Evolutionary conservation across 805 yeast genomes (phyloP), one percentile per base, ranked within the genome.

Genomic region (Nadsonia fulvescens): DNA sequence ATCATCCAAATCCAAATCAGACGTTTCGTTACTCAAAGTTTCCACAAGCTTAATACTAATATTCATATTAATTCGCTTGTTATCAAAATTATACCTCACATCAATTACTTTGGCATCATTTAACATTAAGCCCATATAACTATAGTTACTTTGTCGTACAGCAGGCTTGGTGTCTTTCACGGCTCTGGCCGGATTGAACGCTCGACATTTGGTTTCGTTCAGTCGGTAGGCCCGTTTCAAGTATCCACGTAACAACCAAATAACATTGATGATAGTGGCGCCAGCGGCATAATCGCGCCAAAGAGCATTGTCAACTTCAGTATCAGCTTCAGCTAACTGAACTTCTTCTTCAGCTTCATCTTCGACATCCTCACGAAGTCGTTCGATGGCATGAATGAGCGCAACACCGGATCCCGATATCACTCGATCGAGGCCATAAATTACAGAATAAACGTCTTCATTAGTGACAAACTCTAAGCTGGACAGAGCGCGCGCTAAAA

Each of bases 381-480:
- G n/a, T n/a, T 14, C 11, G 8, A n/a, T 20, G 8, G 22, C 8
- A 12, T 22, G 17, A 5, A 19, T 5, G 6, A 28, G 17, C 8
- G 32, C 27, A 3, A 23, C 29, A 6, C 65, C 69, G 21, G 58
- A 58, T 3, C 51, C 44, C 1, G 58, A 39, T 2, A 65, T 37
- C 1, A 56, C 32, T 22, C 53, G 42, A 29, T 69, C 69, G 18
- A 70, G 38, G 1, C 51, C 57, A 23, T 49, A 43, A 3, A 66
- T 37, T 1, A 70, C 15, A 1, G 51, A 32, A 23, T 61, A 55
- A 0, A 66, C 58, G 27, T 73, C 79, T 29, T 71, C 78, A 23
- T 57, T 41, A 0, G 58, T 49, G 0, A 38, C 35, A 22, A 67
- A 56, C 2, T 48, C 50, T 9, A 59, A 37, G 2, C 39, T 42